These are phyloP conservation scores for Excoecaria agallocha DNA, from an alignment of 345 rosid genomes.

Conservation along the genomic window DNA sequence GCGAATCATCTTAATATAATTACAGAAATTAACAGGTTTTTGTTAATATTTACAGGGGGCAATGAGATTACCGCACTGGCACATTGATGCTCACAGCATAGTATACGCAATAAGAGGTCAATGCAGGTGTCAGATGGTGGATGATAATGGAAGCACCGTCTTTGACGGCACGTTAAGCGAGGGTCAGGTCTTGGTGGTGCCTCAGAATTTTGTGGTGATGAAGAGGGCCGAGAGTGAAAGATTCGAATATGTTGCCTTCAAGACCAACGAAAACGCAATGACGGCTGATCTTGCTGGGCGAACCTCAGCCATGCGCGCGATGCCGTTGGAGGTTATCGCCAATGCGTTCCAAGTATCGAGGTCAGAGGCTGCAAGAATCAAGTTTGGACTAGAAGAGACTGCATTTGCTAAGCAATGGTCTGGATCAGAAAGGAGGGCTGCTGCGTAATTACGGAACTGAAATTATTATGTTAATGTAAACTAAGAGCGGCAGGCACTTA, in stretches of 20 bases:
- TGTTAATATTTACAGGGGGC: slow-evolving; percentile 42
- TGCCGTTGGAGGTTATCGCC: slow-evolving; percentile 57
- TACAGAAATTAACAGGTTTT: background rate
- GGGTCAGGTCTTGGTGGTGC: slow-evolving; percentile 62
- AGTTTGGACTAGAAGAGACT: slow-evolving; percentile 45
- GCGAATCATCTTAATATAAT: background rate
- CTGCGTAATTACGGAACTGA: slow-evolving; percentile 28
- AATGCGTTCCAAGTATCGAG: slow-evolving; percentile 43
- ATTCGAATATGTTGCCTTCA: slow-evolving; percentile 66
- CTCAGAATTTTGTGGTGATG: slow-evolving; percentile 58
- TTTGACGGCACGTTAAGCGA: slow-evolving; percentile 46
- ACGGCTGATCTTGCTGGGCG: slow-evolving; percentile 46
- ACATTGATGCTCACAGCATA: slow-evolving; percentile 55
- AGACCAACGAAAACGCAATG: slow-evolving; percentile 57
- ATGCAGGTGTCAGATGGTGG: slow-evolving; percentile 53
- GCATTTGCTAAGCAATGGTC: slow-evolving; percentile 23
- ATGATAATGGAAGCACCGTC: slow-evolving; percentile 50
- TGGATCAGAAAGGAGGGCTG: slow-evolving; percentile 41
- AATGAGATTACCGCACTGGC: slow-evolving; percentile 62
- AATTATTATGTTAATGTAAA: too few species aligned
- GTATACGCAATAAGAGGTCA: slow-evolving; percentile 52
- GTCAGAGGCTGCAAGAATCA: slow-evolving; percentile 57
- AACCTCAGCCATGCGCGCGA: slow-evolving; percentile 47
- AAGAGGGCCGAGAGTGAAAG: slow-evolving; percentile 45
- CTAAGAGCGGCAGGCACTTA: background rate